phyloP scores from a whole-genome alignment of 352 stramenopile genomes.

The Thalassiosira allenii region DNA sequence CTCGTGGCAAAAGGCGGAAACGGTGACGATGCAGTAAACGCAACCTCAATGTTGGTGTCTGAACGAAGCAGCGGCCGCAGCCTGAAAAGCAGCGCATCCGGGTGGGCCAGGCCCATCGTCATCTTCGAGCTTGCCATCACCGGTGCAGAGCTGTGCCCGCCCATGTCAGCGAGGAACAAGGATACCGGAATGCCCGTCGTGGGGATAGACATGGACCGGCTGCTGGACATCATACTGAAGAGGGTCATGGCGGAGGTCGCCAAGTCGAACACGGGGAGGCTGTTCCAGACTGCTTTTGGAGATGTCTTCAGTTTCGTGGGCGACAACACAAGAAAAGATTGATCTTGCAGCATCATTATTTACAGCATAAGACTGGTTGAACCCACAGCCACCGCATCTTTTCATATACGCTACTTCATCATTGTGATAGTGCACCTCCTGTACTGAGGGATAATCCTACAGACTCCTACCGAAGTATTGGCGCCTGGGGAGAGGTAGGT shows the following conservation, averaged over 20 bases:
- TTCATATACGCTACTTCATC: too few relatives aligned
- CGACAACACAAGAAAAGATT: slow-evolving; percentile 33
- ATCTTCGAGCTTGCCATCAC: slow-evolving; percentile 69
- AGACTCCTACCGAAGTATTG: too few relatives aligned
- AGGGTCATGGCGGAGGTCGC: slow-evolving; percentile 74
- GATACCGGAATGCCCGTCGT: slow-evolving; percentile 64
- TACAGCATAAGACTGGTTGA: too few relatives aligned
- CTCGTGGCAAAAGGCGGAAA: slow-evolving; percentile 40
- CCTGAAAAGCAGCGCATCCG: slow-evolving; percentile 3
- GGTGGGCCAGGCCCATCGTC: slow-evolving; percentile 78
- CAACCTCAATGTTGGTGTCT: slow-evolving; percentile 2
- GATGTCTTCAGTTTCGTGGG: slow-evolving; percentile 68
- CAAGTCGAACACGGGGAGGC: slow-evolving; percentile 75
- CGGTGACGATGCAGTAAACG: slow-evolving; percentile 40
- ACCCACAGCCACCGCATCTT: too few relatives aligned
- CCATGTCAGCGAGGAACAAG: slow-evolving; percentile 68
- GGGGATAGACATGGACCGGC: slow-evolving; percentile 72
- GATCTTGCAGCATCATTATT: too few relatives aligned
- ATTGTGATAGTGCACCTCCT: too few relatives aligned
- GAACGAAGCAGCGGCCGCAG: slow-evolving; percentile 3
- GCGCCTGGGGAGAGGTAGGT: too few relatives aligned
- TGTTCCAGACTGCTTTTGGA: slow-evolving; percentile 78
- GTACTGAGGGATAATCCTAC: too few relatives aligned
- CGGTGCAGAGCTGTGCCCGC: slow-evolving; percentile 74
- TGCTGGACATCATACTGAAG: slow-evolving; percentile 76